Base-by-base conservation (phyloP, 2,329 filamentous ascomycete genomes). In the Alternaria sp. region DNA sequence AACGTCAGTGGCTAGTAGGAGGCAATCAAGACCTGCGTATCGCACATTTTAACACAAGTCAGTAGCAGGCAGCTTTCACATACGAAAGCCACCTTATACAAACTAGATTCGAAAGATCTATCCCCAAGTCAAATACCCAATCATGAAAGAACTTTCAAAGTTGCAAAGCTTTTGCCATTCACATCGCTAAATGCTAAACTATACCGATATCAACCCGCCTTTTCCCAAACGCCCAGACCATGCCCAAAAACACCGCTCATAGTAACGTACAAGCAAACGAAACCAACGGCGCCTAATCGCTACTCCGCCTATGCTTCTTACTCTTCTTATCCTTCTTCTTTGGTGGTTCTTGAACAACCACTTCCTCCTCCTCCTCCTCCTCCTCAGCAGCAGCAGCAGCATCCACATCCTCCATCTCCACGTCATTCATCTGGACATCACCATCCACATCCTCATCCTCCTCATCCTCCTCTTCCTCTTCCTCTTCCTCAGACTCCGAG, bases 371-470 rank as follows among this genome's bases (percentile, higher is more conserved):
- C 24, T 33, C n/a, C n/a, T n/a, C n/a, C 17, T 17, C 17, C 17
- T 17, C 17, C 1, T 1, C 17, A 17, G 17, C 17, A 17, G 17
- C 17, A 17, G 17, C 42, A 26, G 8, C 41, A 17, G 51, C 51
- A 28, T 48, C 54, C 9, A 48, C 50, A 42, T 61, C 54, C 23
- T 61, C 50, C 46, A 58, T 52, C 31, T 61, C 58, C 3, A 51
- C 60, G 44, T 66, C 64, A 24, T 52, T 37, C 64, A 67, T 67
- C 7, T 60, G 48, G 1, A 65, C 51, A 37, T 67, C 62, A 3
- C 51, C 60, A 23, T 54, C 50, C 1, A 34, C 57, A 24, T 51
- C 58, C 11, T 53, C 51, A 9, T 61, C 62, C 3, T 51, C 58
- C 11, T 53, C 51, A 9, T 61, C 62, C 3, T 60, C 54, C 9